These are phyloP conservation scores for Hypoxylon crocopeplum DNA, from an alignment of 495 filamentous ascomycete genomes.

Conservation along the genomic window DNA sequence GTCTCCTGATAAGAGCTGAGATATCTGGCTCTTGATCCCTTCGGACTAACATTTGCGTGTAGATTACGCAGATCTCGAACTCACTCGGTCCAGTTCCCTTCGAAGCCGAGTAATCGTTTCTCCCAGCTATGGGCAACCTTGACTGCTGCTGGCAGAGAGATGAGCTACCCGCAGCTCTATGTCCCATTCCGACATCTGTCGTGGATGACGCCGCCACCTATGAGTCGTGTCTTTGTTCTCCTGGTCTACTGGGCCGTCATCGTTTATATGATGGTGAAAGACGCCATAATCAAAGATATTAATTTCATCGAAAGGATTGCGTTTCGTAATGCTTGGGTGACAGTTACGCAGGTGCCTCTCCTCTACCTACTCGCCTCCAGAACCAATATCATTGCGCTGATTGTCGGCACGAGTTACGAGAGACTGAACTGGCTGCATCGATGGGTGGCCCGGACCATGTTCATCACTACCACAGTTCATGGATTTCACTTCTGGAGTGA, in stretches of 20 bases:
- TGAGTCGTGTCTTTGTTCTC: constrained; percentile 62
- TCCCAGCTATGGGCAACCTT: constrained; percentile 67
- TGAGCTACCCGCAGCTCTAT: constrained; percentile 67
- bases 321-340: constrained; percentile 77
- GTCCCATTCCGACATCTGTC: constrained; percentile 55
- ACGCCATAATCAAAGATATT: constrained; percentile 49
- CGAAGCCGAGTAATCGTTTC: constrained; percentile 67
- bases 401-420: constrained; percentile 75
- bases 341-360: constrained; percentile 81
- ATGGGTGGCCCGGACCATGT: constrained; percentile 77
- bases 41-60: constrained; percentile 16
- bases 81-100: constrained; percentile 59
- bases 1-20: not conserved
- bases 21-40: not conserved
- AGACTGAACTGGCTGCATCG: constrained; percentile 85
- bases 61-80: constrained; percentile 49
- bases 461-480: constrained; percentile 77
- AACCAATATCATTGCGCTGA: constrained; percentile 72
- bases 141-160: constrained; percentile 72
- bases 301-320: constrained; percentile 73
- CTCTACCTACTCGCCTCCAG: constrained; percentile 82
- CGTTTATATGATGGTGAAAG: constrained; percentile 62
- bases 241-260: constrained; percentile 63
- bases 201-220: constrained; percentile 61
- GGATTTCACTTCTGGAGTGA: constrained; percentile 73